Evolutionary conservation across 495 filamentous ascomycete species (phyloP), one percentile per base, ranked within the genome.

Genomic region (Penicillium lagena): DNA sequence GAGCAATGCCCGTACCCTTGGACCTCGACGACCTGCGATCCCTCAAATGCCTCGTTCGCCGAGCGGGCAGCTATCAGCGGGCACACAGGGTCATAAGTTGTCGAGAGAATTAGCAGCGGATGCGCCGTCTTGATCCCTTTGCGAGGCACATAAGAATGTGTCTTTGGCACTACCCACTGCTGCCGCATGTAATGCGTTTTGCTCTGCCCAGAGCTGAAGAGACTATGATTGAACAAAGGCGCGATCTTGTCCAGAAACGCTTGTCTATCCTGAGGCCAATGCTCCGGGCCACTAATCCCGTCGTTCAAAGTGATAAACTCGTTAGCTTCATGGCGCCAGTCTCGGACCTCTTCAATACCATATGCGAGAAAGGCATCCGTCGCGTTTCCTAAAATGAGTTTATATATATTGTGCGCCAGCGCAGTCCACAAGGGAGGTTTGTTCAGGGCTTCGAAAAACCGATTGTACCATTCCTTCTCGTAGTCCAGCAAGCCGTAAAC

Each of bases 1-100:
- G 66, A 65, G 44, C 64, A 72, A 40, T 73, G 70, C 0, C 70
- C 71, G 37, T 72, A 75, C 0, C 60, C 70, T 10, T 63, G 47
- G 11, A 72, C 52, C 46, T 73, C 67, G 14, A 75, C 57, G 12
- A 75, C 43, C 30, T 50, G 48, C 10, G 67, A 66, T 1, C 51
- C 69, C 12, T 55, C 54, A 38, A 70, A 75, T 6, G 61, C 62
- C 11, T 58, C 52, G 27, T 60, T 57, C 0, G 70, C 70, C 12
- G 59, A 57, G 3, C 52, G 47, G 1, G 70, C 70, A 7, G 68
- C 66, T 0, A 66, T 35, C n/a, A 72, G 48, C 7, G 69, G 68
- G 29, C 63, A 68, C 0, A 76, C 58, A 5, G 70, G 66, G 47
- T 73, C 72, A 33, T 65, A 68, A 1, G 67, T 66, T 4, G 68